phyloP scores from a whole-genome alignment of 768 basidiomycete genomes.

The Chalciporus pseudorubinellus region DNA sequence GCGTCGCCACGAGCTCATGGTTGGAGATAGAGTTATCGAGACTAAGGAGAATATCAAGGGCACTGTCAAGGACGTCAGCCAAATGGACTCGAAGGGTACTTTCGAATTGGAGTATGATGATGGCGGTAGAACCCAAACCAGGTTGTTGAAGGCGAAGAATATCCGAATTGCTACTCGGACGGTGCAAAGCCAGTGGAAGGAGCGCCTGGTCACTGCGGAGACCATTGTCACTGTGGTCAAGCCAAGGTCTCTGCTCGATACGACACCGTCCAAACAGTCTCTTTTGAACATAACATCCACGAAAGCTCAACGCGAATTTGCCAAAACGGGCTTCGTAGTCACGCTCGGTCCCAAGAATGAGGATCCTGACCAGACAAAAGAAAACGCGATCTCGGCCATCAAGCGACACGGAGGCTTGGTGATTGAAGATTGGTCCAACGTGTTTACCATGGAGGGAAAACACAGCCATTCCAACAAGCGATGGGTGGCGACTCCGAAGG shows the following conservation, averaged over 20 bases:
- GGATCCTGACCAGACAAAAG: slow-evolving; percentile 41
- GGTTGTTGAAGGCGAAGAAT: slow-evolving; percentile 34
- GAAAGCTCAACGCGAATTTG: slow-evolving; percentile 37
- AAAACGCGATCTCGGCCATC: slow-evolving; percentile 42
- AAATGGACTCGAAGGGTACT: slow-evolving; percentile 26
- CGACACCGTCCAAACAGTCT: slow-evolving; percentile 51
- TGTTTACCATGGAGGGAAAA: slow-evolving; percentile 57
- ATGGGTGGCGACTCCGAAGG: slow-evolving; percentile 50
- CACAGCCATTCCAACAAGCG: slow-evolving; percentile 42
- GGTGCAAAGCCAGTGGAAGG: slow-evolving; percentile 50
- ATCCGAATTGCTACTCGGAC: slow-evolving; percentile 53
- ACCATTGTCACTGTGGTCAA: slow-evolving; percentile 42
- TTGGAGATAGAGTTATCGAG: slow-evolving; percentile 57
- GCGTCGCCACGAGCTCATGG: slow-evolving; percentile 47
- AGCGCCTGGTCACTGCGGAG: slow-evolving; percentile 45
- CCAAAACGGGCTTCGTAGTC: slow-evolving; percentile 57
- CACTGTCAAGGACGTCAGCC: slow-evolving; percentile 31
- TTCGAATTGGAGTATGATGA: slow-evolving; percentile 43
- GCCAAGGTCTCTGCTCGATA: slow-evolving; percentile 34
- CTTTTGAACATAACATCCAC: slow-evolving; percentile 37
- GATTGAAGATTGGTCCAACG: slow-evolving; percentile 58
- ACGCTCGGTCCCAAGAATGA: slow-evolving; percentile 44
- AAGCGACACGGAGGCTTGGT: slow-evolving; percentile 53
- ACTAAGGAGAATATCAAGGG: slow-evolving; percentile 28
- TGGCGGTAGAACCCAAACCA: slow-evolving; percentile 24